Base-by-base conservation (phyloP, 768 basidiomycete genomes). In the Mycena galericulata region DNA sequence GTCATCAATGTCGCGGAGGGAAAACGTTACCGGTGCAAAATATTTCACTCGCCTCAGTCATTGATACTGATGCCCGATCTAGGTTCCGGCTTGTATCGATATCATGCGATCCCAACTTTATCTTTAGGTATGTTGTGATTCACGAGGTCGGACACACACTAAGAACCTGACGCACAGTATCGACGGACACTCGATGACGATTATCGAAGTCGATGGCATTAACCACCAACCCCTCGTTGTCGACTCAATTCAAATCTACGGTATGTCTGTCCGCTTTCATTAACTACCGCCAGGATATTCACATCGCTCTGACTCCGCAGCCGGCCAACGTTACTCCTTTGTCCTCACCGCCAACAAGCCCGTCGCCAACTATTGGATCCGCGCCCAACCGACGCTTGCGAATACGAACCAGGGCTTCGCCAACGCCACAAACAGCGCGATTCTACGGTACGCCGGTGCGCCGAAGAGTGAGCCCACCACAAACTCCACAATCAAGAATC, bases 111-210 rank as follows among this genome's bases (percentile, higher is more conserved):
- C n/a, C n/a, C n/a, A n/a, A n/a, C n/a, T n/a, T n/a, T n/a, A n/a
- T n/a, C n/a, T n/a, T n/a, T n/a, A n/a, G n/a, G n/a, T n/a, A n/a
- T n/a, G n/a, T n/a, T n/a, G n/a, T n/a, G n/a, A n/a, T n/a, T n/a
- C n/a, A n/a, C n/a, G n/a, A n/a, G n/a, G n/a, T n/a, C n/a, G n/a
- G n/a, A n/a, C n/a, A n/a, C n/a, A n/a, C n/a, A n/a, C n/a, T n/a
- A n/a, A n/a, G n/a, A n/a, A n/a, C n/a, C n/a, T n/a, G n/a, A n/a
- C n/a, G n/a, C n/a, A n/a, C 68, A 82, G 84, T 2, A 82, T 87
- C 49, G 85, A 86, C 54, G 78, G 81, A 0, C 86, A 87, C 59
- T 76, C 70, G n/a, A 58, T 85, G 76, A 41, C 27, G 7, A 40
- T 46, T n/a, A 62, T 45, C 32, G 57, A 43, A 50, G 45, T 78